A percentile compares a stretch with the other conserved stretches of the same genome.
phyloP scores from a whole-genome alignment of 2,329 filamentous ascomycete species.

The Xylariaceae sp. region DNA sequence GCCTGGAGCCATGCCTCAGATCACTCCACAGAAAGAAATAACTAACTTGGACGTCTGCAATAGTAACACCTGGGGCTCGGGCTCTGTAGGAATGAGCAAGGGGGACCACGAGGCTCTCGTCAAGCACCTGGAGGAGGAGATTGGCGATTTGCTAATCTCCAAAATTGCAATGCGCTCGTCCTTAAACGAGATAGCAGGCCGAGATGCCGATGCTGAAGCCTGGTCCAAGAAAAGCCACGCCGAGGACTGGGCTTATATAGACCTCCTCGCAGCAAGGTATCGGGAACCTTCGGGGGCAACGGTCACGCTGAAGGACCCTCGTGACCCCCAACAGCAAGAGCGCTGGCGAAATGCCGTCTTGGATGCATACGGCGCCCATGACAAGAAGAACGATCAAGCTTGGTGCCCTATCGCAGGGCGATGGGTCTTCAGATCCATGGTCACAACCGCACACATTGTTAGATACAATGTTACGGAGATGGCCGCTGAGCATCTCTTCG shows the following conservation, averaged over 20 bases:
- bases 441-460: slow-evolving; percentile 12
- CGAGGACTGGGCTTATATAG: slow-evolving; percentile 11
- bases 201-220: not conserved
- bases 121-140: not conserved
- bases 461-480: slow-evolving; percentile 11
- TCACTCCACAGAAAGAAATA: too few species aligned
- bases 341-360: slow-evolving; percentile 9
- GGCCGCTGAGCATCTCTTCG: slow-evolving; percentile 11
- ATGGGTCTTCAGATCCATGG: not conserved
- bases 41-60: too few species aligned
- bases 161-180: not conserved
- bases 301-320: slow-evolving; percentile 4
- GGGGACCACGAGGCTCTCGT: too few species aligned
- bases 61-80: too few species aligned
- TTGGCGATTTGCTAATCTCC: not conserved
- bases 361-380: slow-evolving; percentile 8
- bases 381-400: not conserved
- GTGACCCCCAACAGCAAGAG: slow-evolving; percentile 8
- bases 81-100: too few species aligned
- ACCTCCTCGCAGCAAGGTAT: slow-evolving; percentile 1
- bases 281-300: slow-evolving; percentile 5
- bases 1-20: too few species aligned
- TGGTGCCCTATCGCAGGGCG: not conserved
- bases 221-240: slow-evolving; percentile 3
- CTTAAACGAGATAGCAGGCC: not conserved